Evolutionary conservation across 2,329 filamentous ascomycete genomes (phyloP).

Genomic region (Acrocalymma vagum): DNA sequence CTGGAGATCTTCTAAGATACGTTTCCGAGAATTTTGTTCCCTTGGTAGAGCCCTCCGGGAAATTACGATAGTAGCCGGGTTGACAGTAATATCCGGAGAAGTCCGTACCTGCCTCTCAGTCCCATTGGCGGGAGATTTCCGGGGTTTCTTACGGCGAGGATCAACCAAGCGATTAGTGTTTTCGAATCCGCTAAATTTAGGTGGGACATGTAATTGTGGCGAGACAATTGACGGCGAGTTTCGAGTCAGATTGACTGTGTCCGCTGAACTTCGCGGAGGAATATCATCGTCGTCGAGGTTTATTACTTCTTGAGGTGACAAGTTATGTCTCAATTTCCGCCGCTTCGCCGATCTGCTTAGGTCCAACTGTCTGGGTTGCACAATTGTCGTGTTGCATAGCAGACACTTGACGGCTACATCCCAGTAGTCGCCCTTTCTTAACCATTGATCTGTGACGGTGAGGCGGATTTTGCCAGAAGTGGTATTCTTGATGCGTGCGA

Average conservation of each 20-base stretch:
- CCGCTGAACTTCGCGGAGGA: not conserved
- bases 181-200: slow-evolving; percentile 32
- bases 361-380: not conserved
- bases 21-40: too few relatives aligned
- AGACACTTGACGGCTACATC: slow-evolving; percentile 29
- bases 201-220: slow-evolving; percentile 17
- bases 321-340: slow-evolving; percentile 22
- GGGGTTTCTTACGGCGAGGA: slow-evolving; percentile 20
- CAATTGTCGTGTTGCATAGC: slow-evolving; percentile 23
- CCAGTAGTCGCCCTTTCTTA: slow-evolving; percentile 15
- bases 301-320: slow-evolving; percentile 11
- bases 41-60: too few relatives aligned
- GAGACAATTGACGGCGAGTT: too few relatives aligned
- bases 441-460: slow-evolving; percentile 28
- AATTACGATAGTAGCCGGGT: too few relatives aligned
- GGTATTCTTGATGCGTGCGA: slow-evolving; percentile 12
- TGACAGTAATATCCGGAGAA: too few relatives aligned
- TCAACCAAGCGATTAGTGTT: slow-evolving; percentile 13
- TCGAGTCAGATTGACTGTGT: too few relatives aligned
- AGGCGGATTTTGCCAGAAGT: slow-evolving; percentile 15
- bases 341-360: slow-evolving; percentile 20
- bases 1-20: slow-evolving; percentile 13
- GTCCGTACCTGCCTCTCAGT: not conserved
- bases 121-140: slow-evolving; percentile 2
- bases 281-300: slow-evolving; percentile 20